Percentiles rank a stretch among this genome's conserved stretches.
Conservation (phyloP, 2,329 filamentous ascomycete genomes). For the Cryphonectria parasitica region DNA sequence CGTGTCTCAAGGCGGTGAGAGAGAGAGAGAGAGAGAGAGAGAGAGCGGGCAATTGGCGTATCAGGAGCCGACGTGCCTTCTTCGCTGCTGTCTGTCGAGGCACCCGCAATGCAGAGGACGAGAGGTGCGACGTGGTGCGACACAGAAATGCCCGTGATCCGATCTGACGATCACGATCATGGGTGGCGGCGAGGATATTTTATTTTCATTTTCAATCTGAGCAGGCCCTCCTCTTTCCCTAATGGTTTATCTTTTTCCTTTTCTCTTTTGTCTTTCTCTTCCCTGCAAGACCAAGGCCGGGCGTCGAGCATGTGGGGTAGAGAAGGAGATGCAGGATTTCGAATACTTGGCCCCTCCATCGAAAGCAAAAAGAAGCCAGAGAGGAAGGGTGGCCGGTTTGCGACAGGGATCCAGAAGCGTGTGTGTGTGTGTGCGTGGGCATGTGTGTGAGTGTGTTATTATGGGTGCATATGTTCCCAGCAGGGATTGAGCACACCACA, state of each 20-base stretch:
- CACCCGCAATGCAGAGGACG: not conserved
- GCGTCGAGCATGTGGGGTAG: conserved; percentile 11
- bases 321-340: not conserved
- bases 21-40: no score
- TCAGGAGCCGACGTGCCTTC: conserved; percentile 1
- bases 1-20: conserved; percentile 17
- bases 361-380: not conserved
- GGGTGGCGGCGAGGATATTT: not conserved
- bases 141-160: not conserved
- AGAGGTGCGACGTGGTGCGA: not conserved
- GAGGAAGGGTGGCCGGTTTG: not conserved
- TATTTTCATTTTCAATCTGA: not conserved
- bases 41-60: conserved; percentile 20
- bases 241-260: no score
- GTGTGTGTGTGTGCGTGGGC: not conserved
- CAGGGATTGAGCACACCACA: not conserved
- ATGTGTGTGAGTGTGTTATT: no score
- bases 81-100: not conserved
- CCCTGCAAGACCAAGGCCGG: not conserved
- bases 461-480: not conserved
- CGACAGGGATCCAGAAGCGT: conserved; percentile 5
- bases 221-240: not conserved
- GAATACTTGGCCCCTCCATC: not conserved
- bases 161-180: not conserved
- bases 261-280: not conserved